Evolutionary conservation across 768 basidiomycete genomes (phyloP).

Genomic region (Nidularia pulvinata): DNA sequence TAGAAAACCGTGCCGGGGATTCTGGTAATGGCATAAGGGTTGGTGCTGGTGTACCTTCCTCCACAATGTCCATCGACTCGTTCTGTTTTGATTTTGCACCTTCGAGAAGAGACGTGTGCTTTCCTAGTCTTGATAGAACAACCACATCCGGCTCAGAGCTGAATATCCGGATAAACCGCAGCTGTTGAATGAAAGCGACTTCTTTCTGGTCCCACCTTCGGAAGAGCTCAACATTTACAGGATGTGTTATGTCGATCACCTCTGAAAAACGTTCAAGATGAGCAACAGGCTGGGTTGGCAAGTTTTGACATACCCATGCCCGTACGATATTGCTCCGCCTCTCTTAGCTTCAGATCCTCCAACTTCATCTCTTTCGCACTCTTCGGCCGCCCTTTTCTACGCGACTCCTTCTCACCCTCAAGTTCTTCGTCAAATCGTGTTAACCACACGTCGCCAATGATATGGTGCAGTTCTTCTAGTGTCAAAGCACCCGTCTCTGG

Average conservation of each 20-base stretch:
- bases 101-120: conserved; percentile 37
- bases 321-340: conserved; percentile 74
- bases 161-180: conserved; percentile 78
- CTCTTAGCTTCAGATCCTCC: conserved; percentile 69
- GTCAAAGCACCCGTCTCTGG: conserved; percentile 59
- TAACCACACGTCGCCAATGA: conserved; percentile 72
- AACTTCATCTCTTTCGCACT: conserved; percentile 64
- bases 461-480: conserved; percentile 62
- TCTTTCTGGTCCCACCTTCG: conserved; percentile 81
- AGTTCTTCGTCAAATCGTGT: conserved; percentile 69
- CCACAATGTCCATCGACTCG: conserved; percentile 14
- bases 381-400: conserved; percentile 79
- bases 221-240: conserved; percentile 68
- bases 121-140: conserved; percentile 61
- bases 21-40: background rate
- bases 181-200: conserved; percentile 63
- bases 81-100: background rate
- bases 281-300: conserved; percentile 2
- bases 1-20: conserved; percentile 3
- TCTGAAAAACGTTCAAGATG: conserved; percentile 37
- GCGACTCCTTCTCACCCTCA: conserved; percentile 53
- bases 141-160: conserved; percentile 45
- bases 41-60: conserved; percentile 1
- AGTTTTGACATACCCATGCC: conserved; percentile 63
- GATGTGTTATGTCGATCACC: conserved; percentile 77